Evolutionary conservation across 1,284 basidiomycete species (phyloP), one percentile per base, ranked within the genome.

Genomic region (Cutaneotrichosporon cutaneum): DNA sequence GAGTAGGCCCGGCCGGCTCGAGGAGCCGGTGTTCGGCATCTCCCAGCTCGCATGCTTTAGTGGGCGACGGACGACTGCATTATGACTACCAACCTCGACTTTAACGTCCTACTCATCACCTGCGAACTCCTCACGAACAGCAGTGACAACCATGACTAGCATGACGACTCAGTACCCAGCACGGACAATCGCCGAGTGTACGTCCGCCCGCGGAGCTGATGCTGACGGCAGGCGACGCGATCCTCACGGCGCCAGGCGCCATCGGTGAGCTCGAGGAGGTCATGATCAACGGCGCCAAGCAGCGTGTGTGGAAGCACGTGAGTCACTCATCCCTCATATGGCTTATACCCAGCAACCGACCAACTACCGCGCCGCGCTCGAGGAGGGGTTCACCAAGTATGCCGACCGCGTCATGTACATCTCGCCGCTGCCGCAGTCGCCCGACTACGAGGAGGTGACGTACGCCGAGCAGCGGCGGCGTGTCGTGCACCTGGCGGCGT

Each of bases 261-360:
- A 61, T 70, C 14, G 63, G 77, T 50, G 76, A 78, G 70, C 73
- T 74, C 63, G 27, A 27, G 13, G 71, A 74, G 58, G 63, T 67
- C 48, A 48, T 62, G 10, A 55, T 65, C 0, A 35, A 44, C 26
- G 76, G 74, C 26, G 61, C 65, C 32, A 51, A 45, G 13, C 58
- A 64, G 7, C 64, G 69, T n/a, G 63, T 68, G 18, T 78, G 74
- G 74, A 78, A 78, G 68, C 59, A 73, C 65, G 68, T 71, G 8
- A 54, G 73, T 66, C 5, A 2, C 21, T 13, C 11, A 3, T 32
- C 9, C 36, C n/a, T n/a, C n/a, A n/a, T n/a, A n/a, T n/a, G n/a
- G n/a, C n/a, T n/a, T n/a, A n/a, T n/a, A n/a, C n/a, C n/a, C 3
- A 33, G 53, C 42, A 22, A 35, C 74, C 74, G 0, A 54, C 56